phyloP scores from a whole-genome alignment of 1,139 yeast genomes.

The Groenewaldozyma sp. region DNA sequence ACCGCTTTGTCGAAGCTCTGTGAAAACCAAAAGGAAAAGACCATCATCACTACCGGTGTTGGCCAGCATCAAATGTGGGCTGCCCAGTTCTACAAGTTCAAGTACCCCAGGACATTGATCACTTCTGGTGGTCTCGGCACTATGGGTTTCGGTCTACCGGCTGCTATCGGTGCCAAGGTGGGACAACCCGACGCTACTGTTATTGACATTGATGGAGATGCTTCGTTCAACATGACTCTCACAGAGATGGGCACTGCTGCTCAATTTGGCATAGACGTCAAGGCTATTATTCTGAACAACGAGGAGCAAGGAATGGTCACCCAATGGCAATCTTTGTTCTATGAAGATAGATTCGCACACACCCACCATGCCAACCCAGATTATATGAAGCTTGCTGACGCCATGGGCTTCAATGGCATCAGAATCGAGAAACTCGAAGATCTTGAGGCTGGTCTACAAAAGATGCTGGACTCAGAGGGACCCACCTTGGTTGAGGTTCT shows the following conservation, averaged over 20 bases:
- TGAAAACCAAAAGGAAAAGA: slow-evolving; percentile 51
- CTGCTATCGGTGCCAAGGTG: slow-evolving; percentile 97
- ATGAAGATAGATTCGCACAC: slow-evolving; percentile 93
- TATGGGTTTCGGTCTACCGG: slow-evolving; percentile 96
- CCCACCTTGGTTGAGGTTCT: slow-evolving; percentile 87
- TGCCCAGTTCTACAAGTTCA: slow-evolving; percentile 95
- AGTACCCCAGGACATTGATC: slow-evolving; percentile 80
- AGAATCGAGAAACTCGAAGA: slow-evolving; percentile 63
- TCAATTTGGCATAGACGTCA: slow-evolving; percentile 85
- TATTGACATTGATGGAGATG: slow-evolving; percentile 97
- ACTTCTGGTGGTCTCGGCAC: slow-evolving; percentile 99
- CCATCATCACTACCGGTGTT: slow-evolving; percentile 92
- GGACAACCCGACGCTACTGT: slow-evolving; percentile 93
- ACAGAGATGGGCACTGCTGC: slow-evolving; percentile 90
- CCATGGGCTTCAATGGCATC: slow-evolving; percentile 86
- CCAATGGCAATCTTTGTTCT: slow-evolving; percentile 96
- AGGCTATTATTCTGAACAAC: slow-evolving; percentile 80
- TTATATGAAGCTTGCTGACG: slow-evolving; percentile 84
- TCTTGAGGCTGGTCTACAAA: slow-evolving; percentile 49
- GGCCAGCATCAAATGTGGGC: slow-evolving; percentile 99
- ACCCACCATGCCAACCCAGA: slow-evolving; percentile 94
- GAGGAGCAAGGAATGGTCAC: slow-evolving; percentile 99
- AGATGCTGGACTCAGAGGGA: slow-evolving; percentile 65
- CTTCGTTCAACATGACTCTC: slow-evolving; percentile 94
- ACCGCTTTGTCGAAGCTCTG: slow-evolving; percentile 70